Evolutionary conservation across 257 asterid species (phyloP).

Genomic region (Solanum verrucosum): DNA sequence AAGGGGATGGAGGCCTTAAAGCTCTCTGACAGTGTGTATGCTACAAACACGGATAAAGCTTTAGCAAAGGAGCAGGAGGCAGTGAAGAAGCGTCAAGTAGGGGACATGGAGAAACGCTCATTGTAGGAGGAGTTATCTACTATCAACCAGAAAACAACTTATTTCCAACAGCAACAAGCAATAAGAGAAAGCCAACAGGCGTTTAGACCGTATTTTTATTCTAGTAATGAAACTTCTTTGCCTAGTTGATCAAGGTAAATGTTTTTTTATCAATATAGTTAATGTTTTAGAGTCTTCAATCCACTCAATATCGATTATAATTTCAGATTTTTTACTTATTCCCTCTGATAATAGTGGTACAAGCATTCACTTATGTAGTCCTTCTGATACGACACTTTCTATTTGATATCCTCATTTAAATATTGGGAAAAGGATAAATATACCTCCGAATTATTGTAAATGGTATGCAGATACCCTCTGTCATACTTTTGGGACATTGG

Average conservation of each 20-base stretch:
- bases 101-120: conserved; percentile 30
- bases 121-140: conserved; percentile 27
- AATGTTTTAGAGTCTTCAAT: neutral
- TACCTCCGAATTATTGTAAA: no score
- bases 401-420: neutral
- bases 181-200: conserved; percentile 29
- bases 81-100: conserved; percentile 32
- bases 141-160: conserved; percentile 17
- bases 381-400: neutral
- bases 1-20: conserved; percentile 25
- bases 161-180: conserved; percentile 6
- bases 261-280: neutral
- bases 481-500: no score
- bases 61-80: conserved; percentile 38
- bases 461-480: no score
- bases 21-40: conserved; percentile 9
- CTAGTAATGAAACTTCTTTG: neutral
- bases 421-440: no score
- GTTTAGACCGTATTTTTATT: neutral
- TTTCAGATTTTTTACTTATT: neutral
- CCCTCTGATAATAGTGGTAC: neutral
- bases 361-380: neutral
- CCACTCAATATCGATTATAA: no score
- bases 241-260: neutral
- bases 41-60: conserved; percentile 31